Conservation (phyloP, 257 asterid genomes). For the Rauvolfia tetraphylla region DNA sequence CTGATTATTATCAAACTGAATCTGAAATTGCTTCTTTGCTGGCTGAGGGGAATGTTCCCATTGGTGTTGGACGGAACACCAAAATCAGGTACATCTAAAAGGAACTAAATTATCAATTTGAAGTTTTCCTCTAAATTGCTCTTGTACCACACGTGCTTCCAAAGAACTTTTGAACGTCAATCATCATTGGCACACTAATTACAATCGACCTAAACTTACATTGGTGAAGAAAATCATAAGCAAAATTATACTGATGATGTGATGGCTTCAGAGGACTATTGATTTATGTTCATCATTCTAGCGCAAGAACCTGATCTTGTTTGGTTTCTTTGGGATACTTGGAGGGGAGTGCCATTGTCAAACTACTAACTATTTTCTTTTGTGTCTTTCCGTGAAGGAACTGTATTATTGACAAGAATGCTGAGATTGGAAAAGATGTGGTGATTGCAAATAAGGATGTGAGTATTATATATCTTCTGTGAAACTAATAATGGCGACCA, state of each 20-base stretch:
- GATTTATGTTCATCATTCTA: neutral
- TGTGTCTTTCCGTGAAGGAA: conserved; percentile 43
- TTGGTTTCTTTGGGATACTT: neutral
- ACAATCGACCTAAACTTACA: neutral
- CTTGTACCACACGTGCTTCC: neutral
- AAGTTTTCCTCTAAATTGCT: too few relatives aligned
- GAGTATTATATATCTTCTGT: conserved; percentile 23
- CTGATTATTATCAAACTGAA: conserved; percentile 87
- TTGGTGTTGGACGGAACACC: conserved; percentile 83
- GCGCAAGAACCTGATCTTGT: neutral
- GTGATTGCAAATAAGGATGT: conserved; percentile 80
- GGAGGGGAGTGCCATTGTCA: neutral
- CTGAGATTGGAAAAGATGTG: conserved; percentile 86
- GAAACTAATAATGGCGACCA: neutral
- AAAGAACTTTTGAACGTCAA: neutral
- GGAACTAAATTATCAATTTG: neutral
- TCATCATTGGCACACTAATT: neutral
- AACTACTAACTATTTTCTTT: conserved; percentile 15
- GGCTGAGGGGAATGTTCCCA: conserved; percentile 83
- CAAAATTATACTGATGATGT: neutral
- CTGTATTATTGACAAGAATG: conserved; percentile 94
- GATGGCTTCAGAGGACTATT: neutral
- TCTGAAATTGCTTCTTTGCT: conserved; percentile 71
- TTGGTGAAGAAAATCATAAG: neutral
- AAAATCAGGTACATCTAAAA: conserved; percentile 50